phyloP scores from a whole-genome alignment of 2,329 filamentous ascomycete genomes.

The Xylaria sp. region DNA sequence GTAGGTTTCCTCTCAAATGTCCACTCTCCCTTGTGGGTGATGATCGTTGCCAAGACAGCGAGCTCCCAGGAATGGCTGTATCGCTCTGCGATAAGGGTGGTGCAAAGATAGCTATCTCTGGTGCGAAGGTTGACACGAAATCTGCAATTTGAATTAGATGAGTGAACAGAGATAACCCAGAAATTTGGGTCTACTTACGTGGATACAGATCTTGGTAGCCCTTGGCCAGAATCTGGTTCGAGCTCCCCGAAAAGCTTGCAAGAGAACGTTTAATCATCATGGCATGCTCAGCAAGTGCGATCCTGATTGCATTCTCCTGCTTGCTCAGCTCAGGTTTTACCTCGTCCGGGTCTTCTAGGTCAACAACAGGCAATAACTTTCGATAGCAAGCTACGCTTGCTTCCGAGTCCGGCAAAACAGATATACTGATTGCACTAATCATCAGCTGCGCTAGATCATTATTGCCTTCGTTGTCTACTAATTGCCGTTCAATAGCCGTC shows the following conservation, averaged over 20 bases:
- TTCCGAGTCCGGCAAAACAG: slow-evolving; percentile 76
- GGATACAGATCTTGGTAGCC: slow-evolving; percentile 65
- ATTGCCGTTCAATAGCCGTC: slow-evolving; percentile 73
- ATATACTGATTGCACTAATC: slow-evolving; percentile 76
- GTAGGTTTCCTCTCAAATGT: slow-evolving; percentile 30
- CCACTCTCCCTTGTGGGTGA: slow-evolving; percentile 41
- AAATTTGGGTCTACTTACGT: slow-evolving; percentile 60
- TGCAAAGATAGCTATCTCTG: slow-evolving; percentile 68
- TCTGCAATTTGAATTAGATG: slow-evolving; percentile 47
- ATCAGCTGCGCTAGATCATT: slow-evolving; percentile 71
- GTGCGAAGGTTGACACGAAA: slow-evolving; percentile 67
- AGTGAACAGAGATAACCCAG: background rate
- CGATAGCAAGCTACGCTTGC: slow-evolving; percentile 81
- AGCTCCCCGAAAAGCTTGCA: slow-evolving; percentile 68
- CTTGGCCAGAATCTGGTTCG: slow-evolving; percentile 61
- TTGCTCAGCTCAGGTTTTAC: slow-evolving; percentile 56
- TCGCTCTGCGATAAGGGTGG: slow-evolving; percentile 54
- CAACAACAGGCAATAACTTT: slow-evolving; percentile 66
- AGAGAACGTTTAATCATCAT: slow-evolving; percentile 86
- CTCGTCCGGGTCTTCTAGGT: slow-evolving; percentile 52
- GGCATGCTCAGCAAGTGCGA: slow-evolving; percentile 87
- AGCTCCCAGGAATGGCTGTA: slow-evolving; percentile 46
- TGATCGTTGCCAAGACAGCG: slow-evolving; percentile 47
- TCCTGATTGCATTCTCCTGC: slow-evolving; percentile 79
- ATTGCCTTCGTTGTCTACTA: slow-evolving; percentile 75